These are phyloP conservation scores for Magnaporthiopsis rhizophila DNA, from an alignment of 2,329 filamentous ascomycete genomes.

Conservation along the genomic window DNA sequence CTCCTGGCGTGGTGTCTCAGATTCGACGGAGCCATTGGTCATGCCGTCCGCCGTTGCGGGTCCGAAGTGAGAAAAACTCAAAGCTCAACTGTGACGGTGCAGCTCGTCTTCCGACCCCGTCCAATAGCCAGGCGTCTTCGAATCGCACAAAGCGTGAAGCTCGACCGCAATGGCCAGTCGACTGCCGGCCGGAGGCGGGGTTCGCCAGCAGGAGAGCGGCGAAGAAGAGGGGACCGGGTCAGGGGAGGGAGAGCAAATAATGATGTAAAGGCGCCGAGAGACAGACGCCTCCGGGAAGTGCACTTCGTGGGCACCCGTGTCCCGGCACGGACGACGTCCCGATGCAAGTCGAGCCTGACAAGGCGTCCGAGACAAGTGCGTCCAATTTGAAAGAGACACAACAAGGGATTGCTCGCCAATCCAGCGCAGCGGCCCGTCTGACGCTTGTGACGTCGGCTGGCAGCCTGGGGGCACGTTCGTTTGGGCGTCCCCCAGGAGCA, in stretches of 20 bases:
- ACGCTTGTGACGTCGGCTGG: neutral
- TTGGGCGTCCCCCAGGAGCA: neutral
- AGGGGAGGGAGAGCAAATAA: no score
- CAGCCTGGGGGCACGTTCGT: neutral
- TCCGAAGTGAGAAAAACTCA: neutral
- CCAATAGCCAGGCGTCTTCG: neutral
- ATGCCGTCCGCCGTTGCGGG: neutral
- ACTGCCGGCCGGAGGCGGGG: neutral
- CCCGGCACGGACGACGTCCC: neutral
- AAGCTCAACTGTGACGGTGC: neutral
- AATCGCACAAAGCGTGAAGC: neutral
- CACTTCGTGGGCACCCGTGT: neutral
- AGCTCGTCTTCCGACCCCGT: neutral
- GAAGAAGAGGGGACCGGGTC: neutral
- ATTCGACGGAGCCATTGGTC: neutral
- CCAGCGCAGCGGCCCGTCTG: neutral
- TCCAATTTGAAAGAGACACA: neutral
- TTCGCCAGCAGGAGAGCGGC: neutral
- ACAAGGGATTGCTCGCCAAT: neutral
- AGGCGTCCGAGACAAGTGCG: neutral
- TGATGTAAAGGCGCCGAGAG: no score
- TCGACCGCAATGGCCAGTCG: neutral
- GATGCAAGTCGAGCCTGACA: neutral
- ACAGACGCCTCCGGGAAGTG: no score
- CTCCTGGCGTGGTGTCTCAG: neutral